Evolutionary conservation across 2,329 filamentous ascomycete species (phyloP).

Genomic region (Colletotrichum viniferum): DNA sequence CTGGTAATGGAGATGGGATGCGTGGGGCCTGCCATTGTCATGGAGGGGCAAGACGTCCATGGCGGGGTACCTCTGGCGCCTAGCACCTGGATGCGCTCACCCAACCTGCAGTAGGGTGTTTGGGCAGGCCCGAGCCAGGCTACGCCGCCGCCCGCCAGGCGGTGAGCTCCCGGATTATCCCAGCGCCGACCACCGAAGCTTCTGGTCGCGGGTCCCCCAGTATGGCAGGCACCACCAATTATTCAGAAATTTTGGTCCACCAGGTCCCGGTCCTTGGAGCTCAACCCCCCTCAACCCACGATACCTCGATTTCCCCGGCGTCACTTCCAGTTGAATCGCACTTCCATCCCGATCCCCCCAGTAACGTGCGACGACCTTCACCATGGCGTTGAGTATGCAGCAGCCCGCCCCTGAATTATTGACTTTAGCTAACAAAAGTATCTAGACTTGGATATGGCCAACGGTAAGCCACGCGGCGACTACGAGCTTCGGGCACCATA

Average conservation of each 20-base stretch:
- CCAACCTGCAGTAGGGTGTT: neutral
- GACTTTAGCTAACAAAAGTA: constrained; percentile 37
- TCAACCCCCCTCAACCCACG: constrained; percentile 21
- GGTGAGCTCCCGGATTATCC: constrained; percentile 21
- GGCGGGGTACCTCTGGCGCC: constrained; percentile 11
- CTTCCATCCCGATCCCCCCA: neutral
- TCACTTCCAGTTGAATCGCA: constrained; percentile 15
- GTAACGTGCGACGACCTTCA: constrained; percentile 20
- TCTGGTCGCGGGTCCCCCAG: constrained; percentile 13
- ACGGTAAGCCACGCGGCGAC: constrained; percentile 61
- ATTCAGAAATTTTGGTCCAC: constrained; percentile 28
- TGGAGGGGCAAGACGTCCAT: constrained; percentile 19
- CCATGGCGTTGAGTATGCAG: constrained; percentile 29
- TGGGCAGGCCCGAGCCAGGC: neutral
- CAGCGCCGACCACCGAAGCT: constrained; percentile 15
- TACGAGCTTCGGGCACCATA: constrained; percentile 20
- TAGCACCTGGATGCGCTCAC: neutral
- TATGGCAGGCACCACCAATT: constrained; percentile 23
- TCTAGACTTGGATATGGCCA: constrained; percentile 80
- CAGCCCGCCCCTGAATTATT: neutral
- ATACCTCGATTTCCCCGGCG: constrained; percentile 13
- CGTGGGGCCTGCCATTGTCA: constrained; percentile 12
- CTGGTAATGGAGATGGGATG: constrained; percentile 15
- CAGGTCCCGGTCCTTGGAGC: constrained; percentile 19
- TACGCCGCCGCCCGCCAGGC: neutral